Evolutionary conservation across 257 asterid genomes (phyloP).

Genomic region (Fraxinus pennsylvanica): DNA sequence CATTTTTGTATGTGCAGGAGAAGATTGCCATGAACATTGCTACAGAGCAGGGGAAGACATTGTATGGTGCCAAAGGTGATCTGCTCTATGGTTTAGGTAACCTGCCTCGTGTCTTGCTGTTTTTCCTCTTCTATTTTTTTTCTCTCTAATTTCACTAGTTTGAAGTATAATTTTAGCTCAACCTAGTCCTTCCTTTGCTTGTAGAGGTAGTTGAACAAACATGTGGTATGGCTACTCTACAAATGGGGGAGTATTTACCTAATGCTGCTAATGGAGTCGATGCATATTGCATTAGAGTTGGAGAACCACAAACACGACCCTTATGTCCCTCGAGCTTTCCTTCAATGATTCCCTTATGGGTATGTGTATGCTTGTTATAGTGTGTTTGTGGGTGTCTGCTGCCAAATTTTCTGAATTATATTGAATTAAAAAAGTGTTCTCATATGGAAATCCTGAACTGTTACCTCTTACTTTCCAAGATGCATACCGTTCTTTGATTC

Average conservation of each 20-base stretch:
- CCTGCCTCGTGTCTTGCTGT: background rate
- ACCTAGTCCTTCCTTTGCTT: slow-evolving; percentile 19
- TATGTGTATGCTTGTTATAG: slow-evolving; percentile 18
- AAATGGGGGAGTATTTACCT: slow-evolving; percentile 45
- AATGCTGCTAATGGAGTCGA: slow-evolving; percentile 44
- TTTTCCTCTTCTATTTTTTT: background rate
- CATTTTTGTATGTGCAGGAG: slow-evolving; percentile 33
- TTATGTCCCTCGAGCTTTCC: slow-evolving; percentile 38
- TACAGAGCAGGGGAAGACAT: slow-evolving; percentile 44
- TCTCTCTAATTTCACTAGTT: background rate
- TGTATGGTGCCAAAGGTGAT: slow-evolving; percentile 42
- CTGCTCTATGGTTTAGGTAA: slow-evolving; percentile 51
- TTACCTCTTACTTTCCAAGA: background rate
- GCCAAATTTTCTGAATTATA: background rate
- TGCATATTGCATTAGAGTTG: slow-evolving; percentile 41
- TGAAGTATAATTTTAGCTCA: background rate
- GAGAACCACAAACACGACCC: no score
- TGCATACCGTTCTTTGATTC: background rate
- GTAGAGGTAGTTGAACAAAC: slow-evolving; percentile 51
- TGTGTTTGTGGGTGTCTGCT: slow-evolving; percentile 2
- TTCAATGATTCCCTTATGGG: slow-evolving; percentile 46
- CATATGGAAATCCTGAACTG: background rate
- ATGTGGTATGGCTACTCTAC: slow-evolving; percentile 45
- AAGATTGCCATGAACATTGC: slow-evolving; percentile 43
- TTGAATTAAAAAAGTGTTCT: background rate